A percentile compares a stretch with the other conserved stretches of the same genome.
Evolutionary conservation across 202 grass and related monocot genomes (phyloP).

Genomic region (Eragrostis tef): DNA sequence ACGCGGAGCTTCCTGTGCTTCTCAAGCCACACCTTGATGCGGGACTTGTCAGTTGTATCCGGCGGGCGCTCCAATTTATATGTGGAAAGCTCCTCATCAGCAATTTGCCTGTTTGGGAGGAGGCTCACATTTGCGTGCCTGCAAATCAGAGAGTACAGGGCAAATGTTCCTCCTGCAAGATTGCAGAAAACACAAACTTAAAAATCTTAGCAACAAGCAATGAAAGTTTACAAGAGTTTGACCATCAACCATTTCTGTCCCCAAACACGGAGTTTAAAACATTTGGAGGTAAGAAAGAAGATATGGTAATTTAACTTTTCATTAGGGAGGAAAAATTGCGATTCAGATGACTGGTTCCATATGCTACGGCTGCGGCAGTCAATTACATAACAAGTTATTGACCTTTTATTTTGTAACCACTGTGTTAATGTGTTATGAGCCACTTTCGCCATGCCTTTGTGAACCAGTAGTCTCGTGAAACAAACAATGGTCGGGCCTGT

Average conservation of each 20-base stretch:
- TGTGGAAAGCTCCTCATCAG: slow-evolving; percentile 93
- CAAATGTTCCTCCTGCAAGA: slow-evolving; percentile 89
- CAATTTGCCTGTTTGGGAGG: slow-evolving; percentile 85
- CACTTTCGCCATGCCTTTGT: background rate
- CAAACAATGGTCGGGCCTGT: background rate
- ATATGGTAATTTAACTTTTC: background rate
- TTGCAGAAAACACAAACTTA: background rate
- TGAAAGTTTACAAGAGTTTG: slow-evolving; percentile 21
- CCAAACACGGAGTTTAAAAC: background rate
- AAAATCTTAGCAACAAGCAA: background rate
- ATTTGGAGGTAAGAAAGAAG: background rate
- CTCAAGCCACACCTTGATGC: slow-evolving; percentile 81
- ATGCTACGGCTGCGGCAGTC: background rate
- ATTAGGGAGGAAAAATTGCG: slow-evolving; percentile 28
- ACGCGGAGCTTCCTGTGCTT: slow-evolving; percentile 82
- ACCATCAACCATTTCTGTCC: background rate
- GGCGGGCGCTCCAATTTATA: slow-evolving; percentile 78
- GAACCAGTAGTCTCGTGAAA: background rate
- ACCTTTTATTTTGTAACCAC: background rate
- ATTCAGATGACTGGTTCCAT: background rate
- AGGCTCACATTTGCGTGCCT: slow-evolving; percentile 93
- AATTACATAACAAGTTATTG: slow-evolving; percentile 9
- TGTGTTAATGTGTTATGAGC: background rate
- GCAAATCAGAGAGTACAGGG: slow-evolving; percentile 92
- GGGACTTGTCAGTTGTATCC: slow-evolving; percentile 60